phyloP scores from a whole-genome alignment of 1,139 yeast species.

The Blastobotrys buckinghamii region DNA sequence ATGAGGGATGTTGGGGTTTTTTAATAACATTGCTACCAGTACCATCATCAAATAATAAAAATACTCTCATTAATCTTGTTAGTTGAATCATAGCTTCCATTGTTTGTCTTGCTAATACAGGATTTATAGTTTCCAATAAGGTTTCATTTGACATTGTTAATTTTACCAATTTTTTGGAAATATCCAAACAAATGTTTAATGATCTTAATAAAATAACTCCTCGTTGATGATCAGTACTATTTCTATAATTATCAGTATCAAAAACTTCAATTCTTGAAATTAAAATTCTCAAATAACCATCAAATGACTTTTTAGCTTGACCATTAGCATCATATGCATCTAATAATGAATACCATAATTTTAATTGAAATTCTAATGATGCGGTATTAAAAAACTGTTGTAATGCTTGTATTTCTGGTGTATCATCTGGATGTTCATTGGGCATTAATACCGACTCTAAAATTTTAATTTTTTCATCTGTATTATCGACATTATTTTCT shows the following conservation, averaged over 20 bases:
- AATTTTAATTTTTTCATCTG: slow-evolving; percentile 28
- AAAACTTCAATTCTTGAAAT: slow-evolving; percentile 40
- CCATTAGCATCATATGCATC: slow-evolving; percentile 48
- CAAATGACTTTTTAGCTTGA: slow-evolving; percentile 39
- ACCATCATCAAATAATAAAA: slow-evolving; percentile 38
- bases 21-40: slow-evolving; percentile 29
- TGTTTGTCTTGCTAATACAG: slow-evolving; percentile 15
- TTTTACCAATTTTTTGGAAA: slow-evolving; percentile 31
- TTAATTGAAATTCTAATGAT: slow-evolving; percentile 59
- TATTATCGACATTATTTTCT: slow-evolving; percentile 1
- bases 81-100: slow-evolving; percentile 33
- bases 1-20: slow-evolving; percentile 31
- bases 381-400: slow-evolving; percentile 54
- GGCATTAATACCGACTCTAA: slow-evolving; percentile 49
- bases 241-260: slow-evolving; percentile 23
- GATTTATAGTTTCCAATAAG: slow-evolving; percentile 12
- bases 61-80: slow-evolving; percentile 40
- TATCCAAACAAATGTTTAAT: slow-evolving; percentile 45
- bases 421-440: slow-evolving; percentile 19
- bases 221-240: slow-evolving; percentile 22
- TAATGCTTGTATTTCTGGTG: slow-evolving; percentile 45
- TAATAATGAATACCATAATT: slow-evolving; percentile 71
- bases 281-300: slow-evolving; percentile 53
- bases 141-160: slow-evolving; percentile 21
- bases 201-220: slow-evolving; percentile 33